A percentile compares a stretch with the other conserved stretches of the same genome.
Evolutionary conservation across 176 grass and related monocot genomes (phyloP).

Genomic region (Zea mays): Zm-B73-REFERENCE-NAM-5.0 NC_050100.1:195412001-195412500

Average conservation of each 20-base stretch:
- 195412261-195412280: slow-evolving; percentile 86
- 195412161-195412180: neutral
- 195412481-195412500: slow-evolving; percentile 74
- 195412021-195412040: neutral
- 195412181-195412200: slow-evolving; percentile 39
- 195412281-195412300: slow-evolving; percentile 11
- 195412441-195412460: slow-evolving; percentile 93
- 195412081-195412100: neutral
- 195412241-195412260: slow-evolving; percentile 88
- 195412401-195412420: slow-evolving; percentile 95
- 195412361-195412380: slow-evolving; percentile 94
- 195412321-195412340: neutral
- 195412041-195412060: neutral
- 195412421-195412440: slow-evolving; percentile 89
- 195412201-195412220: slow-evolving; percentile 98
- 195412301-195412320: neutral
- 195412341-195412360: neutral
- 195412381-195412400: slow-evolving; percentile 93
- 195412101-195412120: neutral
- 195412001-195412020: neutral
- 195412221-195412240: slow-evolving; percentile 90
- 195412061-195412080: neutral
- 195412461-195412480: slow-evolving; percentile 89
- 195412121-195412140: neutral
- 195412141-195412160: neutral